Evolutionary conservation across 306 rosid genomes (phyloP).

Genomic region (Dryas octopetala): DNA sequence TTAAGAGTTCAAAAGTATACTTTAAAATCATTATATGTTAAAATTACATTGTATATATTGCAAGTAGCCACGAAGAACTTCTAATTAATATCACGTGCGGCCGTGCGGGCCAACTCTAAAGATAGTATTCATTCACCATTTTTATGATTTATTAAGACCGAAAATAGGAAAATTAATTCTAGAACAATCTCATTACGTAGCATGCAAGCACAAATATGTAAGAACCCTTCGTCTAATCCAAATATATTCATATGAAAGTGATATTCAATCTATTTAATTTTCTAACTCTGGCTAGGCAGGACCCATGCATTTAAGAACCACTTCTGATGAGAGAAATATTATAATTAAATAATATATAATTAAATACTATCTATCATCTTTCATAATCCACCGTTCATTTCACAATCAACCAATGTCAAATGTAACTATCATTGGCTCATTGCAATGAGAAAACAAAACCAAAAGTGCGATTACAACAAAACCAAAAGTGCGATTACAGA

Average conservation of each 20-base stretch:
- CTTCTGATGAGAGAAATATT: too few species aligned
- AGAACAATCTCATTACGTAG: background rate
- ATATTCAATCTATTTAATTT: background rate
- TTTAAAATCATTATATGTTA: too few species aligned
- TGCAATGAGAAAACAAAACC: background rate
- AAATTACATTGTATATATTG: too few species aligned
- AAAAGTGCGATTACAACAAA: too few species aligned
- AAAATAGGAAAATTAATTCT: background rate
- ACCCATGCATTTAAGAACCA: too few species aligned
- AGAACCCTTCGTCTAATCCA: background rate
- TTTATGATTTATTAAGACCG: background rate
- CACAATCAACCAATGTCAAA: background rate
- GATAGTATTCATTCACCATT: background rate
- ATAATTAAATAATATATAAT: too few species aligned
- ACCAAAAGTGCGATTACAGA: background rate
- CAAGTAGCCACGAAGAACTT: too few species aligned
- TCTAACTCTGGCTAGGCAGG: too few species aligned
- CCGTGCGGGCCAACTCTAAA: background rate
- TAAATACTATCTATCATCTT: too few species aligned
- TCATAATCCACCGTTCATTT: too few species aligned
- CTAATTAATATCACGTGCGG: too few species aligned
- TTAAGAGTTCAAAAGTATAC: too few species aligned
- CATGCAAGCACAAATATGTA: slow-evolving; percentile 5
- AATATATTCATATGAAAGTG: background rate
- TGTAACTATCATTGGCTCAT: background rate